phyloP scores from a whole-genome alignment of 202 grass and related monocot species.

The Panicum virgatum region DNA sequence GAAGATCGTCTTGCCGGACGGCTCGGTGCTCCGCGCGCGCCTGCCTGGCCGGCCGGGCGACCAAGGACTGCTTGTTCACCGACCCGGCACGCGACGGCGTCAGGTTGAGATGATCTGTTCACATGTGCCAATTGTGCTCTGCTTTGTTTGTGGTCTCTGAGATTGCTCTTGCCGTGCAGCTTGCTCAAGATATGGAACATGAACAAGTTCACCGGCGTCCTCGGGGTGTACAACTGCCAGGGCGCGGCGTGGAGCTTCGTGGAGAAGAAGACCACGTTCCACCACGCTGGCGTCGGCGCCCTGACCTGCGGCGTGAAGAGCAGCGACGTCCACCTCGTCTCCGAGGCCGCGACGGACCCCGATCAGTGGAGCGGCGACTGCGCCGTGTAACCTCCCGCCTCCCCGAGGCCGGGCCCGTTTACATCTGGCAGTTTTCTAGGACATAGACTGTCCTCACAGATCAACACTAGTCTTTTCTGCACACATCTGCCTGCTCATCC shows the following conservation, averaged over 20 bases:
- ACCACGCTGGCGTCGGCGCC: conserved; percentile 39
- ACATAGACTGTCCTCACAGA: too few relatives aligned
- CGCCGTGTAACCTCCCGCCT: too few relatives aligned
- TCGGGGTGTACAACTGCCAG: conserved; percentile 96
- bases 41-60: conserved; percentile 74
- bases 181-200: conserved; percentile 98
- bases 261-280: conserved; percentile 84
- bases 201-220: conserved; percentile 79
- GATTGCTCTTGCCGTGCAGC: conserved; percentile 16
- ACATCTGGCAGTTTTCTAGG: too few relatives aligned
- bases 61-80: conserved; percentile 75
- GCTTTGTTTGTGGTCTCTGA: not conserved
- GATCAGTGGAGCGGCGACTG: conserved; percentile 83
- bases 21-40: conserved; percentile 65
- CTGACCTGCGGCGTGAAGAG: conserved; percentile 50
- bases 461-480: too few relatives aligned
- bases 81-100: conserved; percentile 77
- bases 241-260: conserved; percentile 77
- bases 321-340: conserved; percentile 73
- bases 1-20: conserved; percentile 82
- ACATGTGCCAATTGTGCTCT: not conserved
- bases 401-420: too few relatives aligned
- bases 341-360: conserved; percentile 59
- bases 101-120: conserved; percentile 42
- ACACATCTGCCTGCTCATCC: too few relatives aligned